These are phyloP conservation scores for Plasmodium malariae DNA, from an alignment of 169 alveolate genomes.

Conservation along the genomic window DNA sequence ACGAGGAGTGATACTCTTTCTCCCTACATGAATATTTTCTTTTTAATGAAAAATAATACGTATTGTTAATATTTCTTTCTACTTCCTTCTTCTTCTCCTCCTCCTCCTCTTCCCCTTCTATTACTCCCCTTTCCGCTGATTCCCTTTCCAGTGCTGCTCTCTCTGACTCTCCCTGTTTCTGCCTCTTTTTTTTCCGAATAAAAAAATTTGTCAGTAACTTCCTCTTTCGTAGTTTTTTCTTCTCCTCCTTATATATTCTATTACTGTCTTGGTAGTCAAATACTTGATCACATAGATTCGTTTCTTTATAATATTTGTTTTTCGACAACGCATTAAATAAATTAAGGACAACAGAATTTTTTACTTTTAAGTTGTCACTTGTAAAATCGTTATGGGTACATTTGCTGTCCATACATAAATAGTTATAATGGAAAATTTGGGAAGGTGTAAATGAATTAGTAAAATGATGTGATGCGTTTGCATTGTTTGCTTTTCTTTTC, in stretches of 20 bases:
- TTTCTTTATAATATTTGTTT: conserved; percentile 55
- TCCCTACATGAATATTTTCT: no score
- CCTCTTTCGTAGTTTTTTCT: conserved; percentile 27
- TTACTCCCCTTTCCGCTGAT: no score
- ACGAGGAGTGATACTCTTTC: no score
- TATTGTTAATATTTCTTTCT: neutral
- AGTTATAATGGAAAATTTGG: conserved; percentile 32
- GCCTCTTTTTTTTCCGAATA: conserved; percentile 3
- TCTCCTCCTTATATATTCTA: conserved; percentile 25
- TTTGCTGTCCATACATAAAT: conserved; percentile 47
- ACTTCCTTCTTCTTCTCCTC: neutral
- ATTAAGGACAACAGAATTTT: conserved; percentile 38
- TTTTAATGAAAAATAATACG: no score
- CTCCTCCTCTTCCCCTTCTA: neutral
- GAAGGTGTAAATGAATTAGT: conserved; percentile 62
- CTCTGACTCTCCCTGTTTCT: neutral
- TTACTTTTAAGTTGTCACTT: conserved; percentile 34
- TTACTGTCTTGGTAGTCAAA: conserved; percentile 7
- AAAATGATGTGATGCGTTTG: conserved; percentile 31
- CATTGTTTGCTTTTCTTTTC: conserved; percentile 15
- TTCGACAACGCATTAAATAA: conserved; percentile 30
- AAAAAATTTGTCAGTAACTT: neutral
- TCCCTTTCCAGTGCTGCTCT: neutral
- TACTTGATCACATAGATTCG: conserved; percentile 29
- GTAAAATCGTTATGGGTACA: conserved; percentile 41